These are phyloP conservation scores for Sordaria brevicollis DNA, from an alignment of 495 filamentous ascomycete genomes.

Conservation along the genomic window DNA sequence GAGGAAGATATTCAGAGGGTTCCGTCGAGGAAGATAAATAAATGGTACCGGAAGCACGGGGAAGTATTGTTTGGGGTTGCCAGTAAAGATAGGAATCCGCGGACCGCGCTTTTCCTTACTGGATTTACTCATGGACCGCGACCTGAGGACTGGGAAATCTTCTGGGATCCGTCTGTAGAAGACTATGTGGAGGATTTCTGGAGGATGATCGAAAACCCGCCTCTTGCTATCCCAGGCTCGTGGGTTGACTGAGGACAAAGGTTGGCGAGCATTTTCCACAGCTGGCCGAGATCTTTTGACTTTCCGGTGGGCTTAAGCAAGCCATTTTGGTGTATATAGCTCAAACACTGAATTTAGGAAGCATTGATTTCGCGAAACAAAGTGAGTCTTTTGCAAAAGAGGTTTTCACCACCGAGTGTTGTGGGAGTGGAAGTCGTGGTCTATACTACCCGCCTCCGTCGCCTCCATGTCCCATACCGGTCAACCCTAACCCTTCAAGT, in stretches of 20 bases:
- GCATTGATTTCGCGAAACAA: too few relatives aligned
- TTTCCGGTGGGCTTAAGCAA: background rate
- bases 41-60: background rate
- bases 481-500: background rate
- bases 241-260: background rate
- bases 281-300: background rate
- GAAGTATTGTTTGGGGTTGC: background rate
- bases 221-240: background rate
- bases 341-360: too few relatives aligned
- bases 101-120: background rate
- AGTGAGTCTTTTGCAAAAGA: too few relatives aligned
- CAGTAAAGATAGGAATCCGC: background rate
- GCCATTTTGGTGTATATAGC: background rate
- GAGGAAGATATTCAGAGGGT: background rate
- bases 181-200: background rate
- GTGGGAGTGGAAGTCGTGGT: background rate
- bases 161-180: background rate
- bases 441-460: too few relatives aligned
- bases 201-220: background rate
- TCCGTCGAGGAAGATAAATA: background rate
- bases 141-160: background rate
- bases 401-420: background rate
- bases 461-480: background rate
- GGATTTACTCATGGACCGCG: background rate
- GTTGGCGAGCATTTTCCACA: background rate